These are phyloP conservation scores for Stephanodiscus minutulus DNA, from an alignment of 108 stramenopile genomes.

Conservation along the genomic window DNA sequence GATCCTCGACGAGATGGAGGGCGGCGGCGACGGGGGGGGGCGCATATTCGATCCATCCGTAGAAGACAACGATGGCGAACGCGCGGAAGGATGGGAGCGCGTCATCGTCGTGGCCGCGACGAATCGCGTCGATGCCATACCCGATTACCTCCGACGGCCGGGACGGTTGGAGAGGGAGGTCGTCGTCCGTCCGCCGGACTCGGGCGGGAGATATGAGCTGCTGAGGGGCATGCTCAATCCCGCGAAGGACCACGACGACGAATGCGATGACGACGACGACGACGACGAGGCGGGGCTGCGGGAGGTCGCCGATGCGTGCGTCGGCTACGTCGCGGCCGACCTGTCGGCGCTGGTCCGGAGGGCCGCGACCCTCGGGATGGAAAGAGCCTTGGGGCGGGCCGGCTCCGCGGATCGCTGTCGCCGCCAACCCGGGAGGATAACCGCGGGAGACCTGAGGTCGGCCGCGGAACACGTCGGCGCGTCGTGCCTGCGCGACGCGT, in stretches of 20 bases:
- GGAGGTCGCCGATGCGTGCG: conserved; percentile 69
- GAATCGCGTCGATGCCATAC: conserved; percentile 80
- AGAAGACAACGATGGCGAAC: background rate
- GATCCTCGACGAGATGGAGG: conserved; percentile 61
- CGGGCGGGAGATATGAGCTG: conserved; percentile 55
- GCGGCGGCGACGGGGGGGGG: no score
- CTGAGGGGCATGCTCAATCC: conserved; percentile 45
- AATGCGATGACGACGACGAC: conserved; percentile 1
- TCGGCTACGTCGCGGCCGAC: conserved; percentile 86
- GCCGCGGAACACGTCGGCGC: conserved; percentile 54
- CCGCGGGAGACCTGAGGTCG: conserved; percentile 17
- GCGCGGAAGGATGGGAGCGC: conserved; percentile 36
- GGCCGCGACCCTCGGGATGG: conserved; percentile 46
- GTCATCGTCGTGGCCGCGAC: conserved; percentile 78
- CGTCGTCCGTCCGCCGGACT: conserved; percentile 62
- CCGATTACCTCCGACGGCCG: conserved; percentile 68
- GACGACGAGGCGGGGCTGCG: conserved; percentile 33
- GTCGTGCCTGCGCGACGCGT: conserved; percentile 75
- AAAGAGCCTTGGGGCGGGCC: background rate
- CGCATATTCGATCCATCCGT: background rate
- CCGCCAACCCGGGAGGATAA: conserved; percentile 7
- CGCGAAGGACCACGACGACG: no score
- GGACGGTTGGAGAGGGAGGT: conserved; percentile 79
- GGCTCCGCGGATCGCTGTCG: conserved; percentile 6
- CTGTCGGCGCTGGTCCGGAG: conserved; percentile 68